These are phyloP conservation scores for Davidsoniella eucalypti DNA, from an alignment of 2,329 filamentous ascomycete species.

Conservation along the genomic window DNA sequence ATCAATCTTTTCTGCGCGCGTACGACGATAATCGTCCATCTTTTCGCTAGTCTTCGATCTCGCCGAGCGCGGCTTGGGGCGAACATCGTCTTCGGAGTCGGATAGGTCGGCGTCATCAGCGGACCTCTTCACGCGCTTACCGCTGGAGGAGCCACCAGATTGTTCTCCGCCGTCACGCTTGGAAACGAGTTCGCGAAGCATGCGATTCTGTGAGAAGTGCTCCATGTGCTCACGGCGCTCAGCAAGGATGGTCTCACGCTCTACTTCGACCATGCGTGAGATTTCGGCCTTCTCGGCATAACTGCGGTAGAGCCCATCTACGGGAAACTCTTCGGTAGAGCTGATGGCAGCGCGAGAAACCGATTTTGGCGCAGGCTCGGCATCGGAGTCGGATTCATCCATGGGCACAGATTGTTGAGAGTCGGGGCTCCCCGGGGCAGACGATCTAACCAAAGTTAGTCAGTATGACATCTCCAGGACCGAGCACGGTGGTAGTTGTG, in stretches of 20 bases:
- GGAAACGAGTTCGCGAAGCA: constrained; percentile 61
- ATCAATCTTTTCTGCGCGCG: constrained; percentile 47
- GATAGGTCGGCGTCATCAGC: constrained; percentile 64
- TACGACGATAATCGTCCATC: constrained; percentile 43
- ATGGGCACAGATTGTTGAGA: constrained; percentile 73
- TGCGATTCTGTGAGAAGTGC: constrained; percentile 62
- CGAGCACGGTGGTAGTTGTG: no score
- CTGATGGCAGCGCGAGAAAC: constrained; percentile 28
- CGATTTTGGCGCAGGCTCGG: constrained; percentile 29
- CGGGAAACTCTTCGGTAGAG: constrained; percentile 45
- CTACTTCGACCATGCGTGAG: constrained; percentile 73
- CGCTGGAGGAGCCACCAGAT: constrained; percentile 24
- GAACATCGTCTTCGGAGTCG: constrained; percentile 56
- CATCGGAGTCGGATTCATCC: constrained; percentile 66
- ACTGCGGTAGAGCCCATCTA: constrained; percentile 73
- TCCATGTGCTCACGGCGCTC: constrained; percentile 74
- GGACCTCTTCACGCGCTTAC: constrained; percentile 59
- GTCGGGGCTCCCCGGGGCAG: constrained; percentile 48
- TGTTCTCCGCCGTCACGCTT: constrained; percentile 47
- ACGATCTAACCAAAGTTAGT: constrained; percentile 38
- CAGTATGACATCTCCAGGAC: neutral
- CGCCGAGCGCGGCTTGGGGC: constrained; percentile 38
- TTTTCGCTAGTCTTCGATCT: constrained; percentile 7
- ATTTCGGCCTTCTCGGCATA: constrained; percentile 62
- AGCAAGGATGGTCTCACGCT: constrained; percentile 78